A percentile compares a stretch with the other conserved stretches of the same genome.
Evolutionary conservation across 1,284 basidiomycete species (phyloP).

Genomic region (Waitea zeae): DNA sequence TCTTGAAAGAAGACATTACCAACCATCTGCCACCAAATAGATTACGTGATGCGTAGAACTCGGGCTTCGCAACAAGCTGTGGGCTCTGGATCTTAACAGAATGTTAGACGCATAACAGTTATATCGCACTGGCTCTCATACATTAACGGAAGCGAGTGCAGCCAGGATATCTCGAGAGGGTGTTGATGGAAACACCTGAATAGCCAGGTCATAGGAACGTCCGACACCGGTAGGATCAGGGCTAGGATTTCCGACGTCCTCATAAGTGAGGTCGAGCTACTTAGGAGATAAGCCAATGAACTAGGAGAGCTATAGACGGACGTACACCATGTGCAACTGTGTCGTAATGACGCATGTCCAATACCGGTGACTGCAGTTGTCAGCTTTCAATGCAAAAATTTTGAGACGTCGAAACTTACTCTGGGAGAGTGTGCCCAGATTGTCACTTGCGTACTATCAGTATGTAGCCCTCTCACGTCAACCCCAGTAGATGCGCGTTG

Average conservation of each 20-base stretch:
- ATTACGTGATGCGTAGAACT: constrained; percentile 19
- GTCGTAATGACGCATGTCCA: constrained; percentile 25
- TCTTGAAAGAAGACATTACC: not conserved
- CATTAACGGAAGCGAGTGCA: constrained; percentile 15
- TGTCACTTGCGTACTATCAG: constrained; percentile 15
- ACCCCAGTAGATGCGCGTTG: constrained; percentile 19
- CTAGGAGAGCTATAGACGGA: constrained; percentile 2
- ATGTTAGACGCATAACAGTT: not conserved
- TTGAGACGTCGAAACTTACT: no score
- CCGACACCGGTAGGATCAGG: constrained; percentile 21
- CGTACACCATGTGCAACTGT: constrained; percentile 20
- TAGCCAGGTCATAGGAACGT: constrained; percentile 19
- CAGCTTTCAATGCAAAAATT: no score
- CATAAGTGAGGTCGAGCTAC: constrained; percentile 19
- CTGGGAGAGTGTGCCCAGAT: constrained; percentile 20
- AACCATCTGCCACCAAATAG: constrained; percentile 23
- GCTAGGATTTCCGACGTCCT: constrained; percentile 23
- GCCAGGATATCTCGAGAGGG: constrained; percentile 16
- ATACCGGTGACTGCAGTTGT: constrained; percentile 19
- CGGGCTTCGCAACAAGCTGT: constrained; percentile 18
- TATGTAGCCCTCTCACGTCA: constrained; percentile 14
- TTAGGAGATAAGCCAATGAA: not conserved
- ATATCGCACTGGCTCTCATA: constrained; percentile 7
- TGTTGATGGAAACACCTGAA: constrained; percentile 17
- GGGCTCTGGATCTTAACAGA: constrained; percentile 15